phyloP scores from a whole-genome alignment of 2,329 filamentous ascomycete genomes.

The Acarospora socialis region DNA sequence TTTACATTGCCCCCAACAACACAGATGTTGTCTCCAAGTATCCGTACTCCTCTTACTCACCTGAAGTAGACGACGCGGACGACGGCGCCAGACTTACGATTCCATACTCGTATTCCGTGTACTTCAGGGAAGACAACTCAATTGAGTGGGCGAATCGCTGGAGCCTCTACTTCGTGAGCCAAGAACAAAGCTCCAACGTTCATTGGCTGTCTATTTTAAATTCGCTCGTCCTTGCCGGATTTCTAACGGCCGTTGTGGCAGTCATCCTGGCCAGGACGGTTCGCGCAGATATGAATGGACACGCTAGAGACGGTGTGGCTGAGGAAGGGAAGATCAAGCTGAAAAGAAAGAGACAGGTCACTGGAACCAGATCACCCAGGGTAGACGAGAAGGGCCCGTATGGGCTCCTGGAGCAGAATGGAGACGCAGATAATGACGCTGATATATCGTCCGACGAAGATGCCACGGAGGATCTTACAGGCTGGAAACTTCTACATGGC shows the following conservation, averaged over 20 bases:
- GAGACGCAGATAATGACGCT: conserved; percentile 37
- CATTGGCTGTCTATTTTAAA: conserved; percentile 86
- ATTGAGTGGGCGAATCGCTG: conserved; percentile 75
- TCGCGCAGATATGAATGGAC: conserved; percentile 59
- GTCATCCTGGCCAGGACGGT: conserved; percentile 71
- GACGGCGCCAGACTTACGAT: conserved; percentile 55
- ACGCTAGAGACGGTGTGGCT: conserved; percentile 36
- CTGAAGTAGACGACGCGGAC: conserved; percentile 43
- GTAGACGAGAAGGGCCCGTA: conserved; percentile 37
- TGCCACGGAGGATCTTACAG: conserved; percentile 61
- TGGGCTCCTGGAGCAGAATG: conserved; percentile 47
- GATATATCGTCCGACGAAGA: conserved; percentile 56
- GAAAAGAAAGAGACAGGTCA: conserved; percentile 36
- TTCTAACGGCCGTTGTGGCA: conserved; percentile 64
- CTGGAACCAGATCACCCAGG: conserved; percentile 30
- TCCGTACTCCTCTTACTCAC: conserved; percentile 45
- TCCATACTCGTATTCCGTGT: conserved; percentile 79
- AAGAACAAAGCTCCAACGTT: conserved; percentile 65
- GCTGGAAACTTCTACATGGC: conserved; percentile 80
- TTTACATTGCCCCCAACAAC: conserved; percentile 51
- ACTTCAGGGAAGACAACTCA: conserved; percentile 68
- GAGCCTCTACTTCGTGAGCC: conserved; percentile 82
- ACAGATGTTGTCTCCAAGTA: conserved; percentile 42
- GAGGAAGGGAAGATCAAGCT: conserved; percentile 51
- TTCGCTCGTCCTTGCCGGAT: conserved; percentile 66